A percentile compares a stretch with the other conserved stretches of the same genome.
These are phyloP conservation scores for Wallemia mellicola DNA, from an alignment of 1,284 basidiomycete species.

Conservation along the genomic window DNA sequence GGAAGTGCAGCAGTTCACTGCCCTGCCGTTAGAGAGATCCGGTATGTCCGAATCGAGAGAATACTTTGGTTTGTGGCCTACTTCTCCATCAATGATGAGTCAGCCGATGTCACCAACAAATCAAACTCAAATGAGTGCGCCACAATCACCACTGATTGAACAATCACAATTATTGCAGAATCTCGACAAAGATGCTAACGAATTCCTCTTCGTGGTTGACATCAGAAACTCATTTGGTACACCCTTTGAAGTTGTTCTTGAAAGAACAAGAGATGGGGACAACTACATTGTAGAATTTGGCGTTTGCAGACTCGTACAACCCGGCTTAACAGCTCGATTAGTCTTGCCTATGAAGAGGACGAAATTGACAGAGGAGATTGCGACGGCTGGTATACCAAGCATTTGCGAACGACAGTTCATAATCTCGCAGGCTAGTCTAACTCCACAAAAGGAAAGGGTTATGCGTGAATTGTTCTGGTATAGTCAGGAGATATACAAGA, in stretches of 20 bases:
- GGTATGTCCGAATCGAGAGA: constrained; percentile 49
- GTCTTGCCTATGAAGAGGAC: constrained; percentile 46
- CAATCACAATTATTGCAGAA: constrained; percentile 15
- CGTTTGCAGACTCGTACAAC: constrained; percentile 28
- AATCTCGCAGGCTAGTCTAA: constrained; percentile 37
- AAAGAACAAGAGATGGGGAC: constrained; percentile 21
- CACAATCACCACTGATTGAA: constrained; percentile 9
- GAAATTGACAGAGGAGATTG: constrained; percentile 25
- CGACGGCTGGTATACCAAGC: constrained; percentile 42
- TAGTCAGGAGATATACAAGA: constrained; percentile 46
- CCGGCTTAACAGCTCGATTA: constrained; percentile 57
- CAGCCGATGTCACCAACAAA: constrained; percentile 2
- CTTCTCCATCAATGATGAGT: constrained; percentile 22
- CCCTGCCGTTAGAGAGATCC: constrained; percentile 31
- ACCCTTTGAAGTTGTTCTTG: constrained; percentile 58
- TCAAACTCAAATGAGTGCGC: constrained; percentile 1
- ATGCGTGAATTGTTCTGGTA: constrained; percentile 77
- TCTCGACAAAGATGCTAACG: constrained; percentile 26
- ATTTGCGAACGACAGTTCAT: constrained; percentile 64
- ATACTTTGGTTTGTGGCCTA: constrained; percentile 22
- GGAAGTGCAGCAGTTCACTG: not conserved
- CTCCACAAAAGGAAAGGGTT: constrained; percentile 25
- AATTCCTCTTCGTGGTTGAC: constrained; percentile 60
- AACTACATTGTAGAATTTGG: constrained; percentile 3
- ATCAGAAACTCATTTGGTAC: constrained; percentile 63